phyloP scores from a whole-genome alignment of 805 yeast species.

The Candida caryicola region DNA sequence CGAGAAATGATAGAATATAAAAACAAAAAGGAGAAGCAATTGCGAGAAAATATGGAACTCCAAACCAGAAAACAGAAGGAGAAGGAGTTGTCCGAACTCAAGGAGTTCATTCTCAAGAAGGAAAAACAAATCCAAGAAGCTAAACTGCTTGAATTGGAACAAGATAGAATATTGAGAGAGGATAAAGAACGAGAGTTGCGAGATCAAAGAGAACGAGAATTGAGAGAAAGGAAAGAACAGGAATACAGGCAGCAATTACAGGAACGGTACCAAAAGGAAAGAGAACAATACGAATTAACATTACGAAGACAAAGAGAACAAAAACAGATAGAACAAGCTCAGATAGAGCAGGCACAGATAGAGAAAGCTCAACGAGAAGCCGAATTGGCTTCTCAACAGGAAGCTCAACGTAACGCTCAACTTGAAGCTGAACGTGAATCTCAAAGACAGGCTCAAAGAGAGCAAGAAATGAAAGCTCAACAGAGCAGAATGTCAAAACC shows the following conservation, averaged over 20 bases:
- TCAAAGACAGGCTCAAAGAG: neutral
- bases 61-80: neutral
- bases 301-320: too few species aligned
- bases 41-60: neutral
- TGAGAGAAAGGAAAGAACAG: neutral
- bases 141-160: neutral
- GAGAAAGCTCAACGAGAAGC: neutral
- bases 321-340: too few species aligned
- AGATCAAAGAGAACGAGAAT: neutral
- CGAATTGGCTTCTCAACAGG: neutral
- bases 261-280: neutral
- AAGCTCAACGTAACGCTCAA: too few species aligned
- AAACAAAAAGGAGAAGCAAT: neutral
- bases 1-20: neutral
- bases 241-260: neutral
- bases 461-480: neutral
- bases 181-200: neutral
- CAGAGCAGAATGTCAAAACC: neutral
- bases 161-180: neutral
- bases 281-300: slow-evolving; percentile 5
- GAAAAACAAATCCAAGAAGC: neutral
- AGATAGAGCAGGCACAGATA: too few species aligned
- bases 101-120: neutral
- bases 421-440: too few species aligned
- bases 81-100: neutral